phyloP scores from a whole-genome alignment of 331 rosid genomes.

The Spiraea crenata region DNA sequence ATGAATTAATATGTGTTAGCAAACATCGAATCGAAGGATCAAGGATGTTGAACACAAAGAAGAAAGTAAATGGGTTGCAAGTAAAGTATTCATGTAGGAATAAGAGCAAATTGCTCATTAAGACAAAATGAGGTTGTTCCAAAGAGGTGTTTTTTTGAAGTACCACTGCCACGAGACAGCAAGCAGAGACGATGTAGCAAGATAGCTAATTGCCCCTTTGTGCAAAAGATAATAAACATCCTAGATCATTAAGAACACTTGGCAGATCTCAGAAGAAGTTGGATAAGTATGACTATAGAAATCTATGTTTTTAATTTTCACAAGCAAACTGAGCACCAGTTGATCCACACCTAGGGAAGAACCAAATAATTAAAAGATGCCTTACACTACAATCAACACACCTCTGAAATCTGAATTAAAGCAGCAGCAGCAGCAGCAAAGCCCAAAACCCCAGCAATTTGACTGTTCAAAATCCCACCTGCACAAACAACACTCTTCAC shows the following conservation, averaged over 20 bases:
- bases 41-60: background rate
- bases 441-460: constrained; percentile 52
- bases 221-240: constrained; percentile 30
- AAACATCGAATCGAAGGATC: background rate
- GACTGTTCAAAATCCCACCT: constrained; percentile 60
- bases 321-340: constrained; percentile 65
- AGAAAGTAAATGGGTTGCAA: background rate
- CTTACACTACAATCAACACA: constrained; percentile 59
- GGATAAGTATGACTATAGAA: constrained; percentile 48
- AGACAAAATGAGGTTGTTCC: constrained; percentile 8
- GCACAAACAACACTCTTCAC: constrained; percentile 41
- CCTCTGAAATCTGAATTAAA: constrained; percentile 72
- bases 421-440: constrained; percentile 53
- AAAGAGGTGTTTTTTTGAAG: constrained; percentile 19
- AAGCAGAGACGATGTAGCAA: background rate
- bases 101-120: background rate
- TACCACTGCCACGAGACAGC: background rate
- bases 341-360: constrained; percentile 56
- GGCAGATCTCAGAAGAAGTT: constrained; percentile 35
- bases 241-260: constrained; percentile 32
- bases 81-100: background rate
- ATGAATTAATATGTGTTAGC: background rate
- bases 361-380: constrained; percentile 37
- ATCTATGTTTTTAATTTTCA: constrained; percentile 49
- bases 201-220: constrained; percentile 8